Base-by-base conservation (phyloP, 1,284 basidiomycete genomes). In the Rhodotorula sp. region DNA sequence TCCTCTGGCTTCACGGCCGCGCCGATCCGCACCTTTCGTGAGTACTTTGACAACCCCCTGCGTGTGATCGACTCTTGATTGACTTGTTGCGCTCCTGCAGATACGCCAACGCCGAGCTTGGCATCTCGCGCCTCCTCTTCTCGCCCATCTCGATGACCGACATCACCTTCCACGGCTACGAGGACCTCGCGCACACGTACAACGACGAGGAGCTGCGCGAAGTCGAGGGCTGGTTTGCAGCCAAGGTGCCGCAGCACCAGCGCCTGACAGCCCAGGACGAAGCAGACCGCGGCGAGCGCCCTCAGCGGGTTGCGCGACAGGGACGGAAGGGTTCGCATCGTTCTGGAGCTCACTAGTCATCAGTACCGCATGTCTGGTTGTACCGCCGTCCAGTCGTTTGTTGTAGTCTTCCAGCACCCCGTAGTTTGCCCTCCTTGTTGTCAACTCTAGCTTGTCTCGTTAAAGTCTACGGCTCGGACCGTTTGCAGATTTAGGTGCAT, bases 1-100 rank as follows among this genome's bases (percentile, higher is more conserved):
- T 75, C 21, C 61, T 73, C 21, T 75, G 74, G 74, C 42, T 56
- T 13, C 73, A 74, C 58, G 73, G 73, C 7, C 34, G 27, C 7
- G 55, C 52, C n/a, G 73, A 74, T 42, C 49, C 61, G 8, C 68
- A 66, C 41, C 62, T 74, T 23, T 68, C 71, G 67, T 63, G 25
- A 62, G 25, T 42, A 16, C 27, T 16, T 16, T 9, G 12, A 5
- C 4, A 9, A 25, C 27, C 48, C 21, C 17, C 48, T 8, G 16
- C 48, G 12, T 19, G 48, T 19, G 48, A 16, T 49, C n/a, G 48
- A 49, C 48, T 21, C 48, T 21, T 21, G 17, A 16, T 14, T 21
- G 17, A 13, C 25, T 27, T 2, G 13, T 16, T 13, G 10, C 23
- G 5, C 14, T 27, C 41, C 2, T 52, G 13, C 62, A 63, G 62